Evolutionary conservation across 495 filamentous ascomycete species (phyloP), one percentile per base, ranked within the genome.

Genomic region (Penicilliopsis zonata): DNA sequence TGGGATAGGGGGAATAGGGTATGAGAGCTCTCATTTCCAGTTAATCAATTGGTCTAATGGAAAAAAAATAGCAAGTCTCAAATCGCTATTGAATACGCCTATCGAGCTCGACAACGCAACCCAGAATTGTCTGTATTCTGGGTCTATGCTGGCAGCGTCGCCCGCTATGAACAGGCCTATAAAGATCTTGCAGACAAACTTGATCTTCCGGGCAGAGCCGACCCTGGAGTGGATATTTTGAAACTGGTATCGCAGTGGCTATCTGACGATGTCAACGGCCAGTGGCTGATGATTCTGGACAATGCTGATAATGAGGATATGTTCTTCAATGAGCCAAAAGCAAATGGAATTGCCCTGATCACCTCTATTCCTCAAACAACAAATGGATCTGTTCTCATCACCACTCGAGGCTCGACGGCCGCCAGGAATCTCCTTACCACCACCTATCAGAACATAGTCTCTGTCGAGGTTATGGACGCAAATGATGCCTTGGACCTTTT

Each of bases 1-100:
- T 30, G 65, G 64, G 2, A 42, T 70, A 12, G 67, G 65, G n/a
- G 67, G 67, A 10, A 51, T 69, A 22, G 67, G 67, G 65, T 70
- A 52, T n/a, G n/a, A n/a, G n/a, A 38, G 47, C 31, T 16, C n/a
- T 23, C n/a, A 23, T 23, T n/a, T n/a, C 6, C 15, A 25, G 18
- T 13, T 16, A 10, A 14, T n/a, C 9, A 1, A n/a, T 28, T 4
- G 20, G 17, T 32, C n/a, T 36, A 21, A 12, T 10, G 31, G 12
- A 35, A 30, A 19, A 26, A 27, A 9, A 19, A 27, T 36, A 71
- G 63, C 8, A 74, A 73, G 50, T 63, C 65, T 1, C 65, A 72
- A 34, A 57, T 71, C 28, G 68, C 69, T 3, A 60, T 75, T 23
- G 60, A 66, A 35, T 64, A 61, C 35, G 49, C 46, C 5, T 67